These are phyloP conservation scores for Orbilia ellipsospora DNA, from an alignment of 2,329 filamentous ascomycete species.

Conservation along the genomic window DNA sequence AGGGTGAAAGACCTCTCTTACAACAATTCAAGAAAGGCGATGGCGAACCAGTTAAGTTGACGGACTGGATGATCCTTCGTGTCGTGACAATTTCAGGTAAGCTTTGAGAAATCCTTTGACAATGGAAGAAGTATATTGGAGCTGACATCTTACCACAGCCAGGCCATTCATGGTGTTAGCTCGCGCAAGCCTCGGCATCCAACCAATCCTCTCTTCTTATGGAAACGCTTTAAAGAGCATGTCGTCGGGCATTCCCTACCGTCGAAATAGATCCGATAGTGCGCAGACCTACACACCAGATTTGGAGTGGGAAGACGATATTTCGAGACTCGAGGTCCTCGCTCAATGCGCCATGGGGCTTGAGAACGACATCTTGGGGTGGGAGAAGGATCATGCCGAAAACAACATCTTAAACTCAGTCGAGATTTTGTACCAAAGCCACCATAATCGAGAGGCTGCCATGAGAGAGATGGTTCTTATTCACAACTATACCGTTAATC, in stretches of 20 bases:
- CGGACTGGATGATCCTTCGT: constrained; percentile 59
- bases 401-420: constrained; percentile 57
- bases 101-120: too few relatives aligned
- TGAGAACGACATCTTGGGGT: constrained; percentile 59
- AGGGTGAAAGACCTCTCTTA: constrained; percentile 57
- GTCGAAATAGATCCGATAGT: constrained; percentile 47
- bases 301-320: constrained; percentile 53
- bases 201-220: constrained; percentile 52
- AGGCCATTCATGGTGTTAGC: constrained; percentile 59
- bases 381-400: constrained; percentile 58
- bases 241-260: constrained; percentile 2
- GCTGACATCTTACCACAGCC: constrained; percentile 48
- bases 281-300: constrained; percentile 48
- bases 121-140: constrained; percentile 4
- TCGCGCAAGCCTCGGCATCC: constrained; percentile 57
- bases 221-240: constrained; percentile 56
- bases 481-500: constrained; percentile 49
- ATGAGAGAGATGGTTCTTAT: constrained; percentile 53
- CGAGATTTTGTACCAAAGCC: constrained; percentile 55
- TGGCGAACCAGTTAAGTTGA: constrained; percentile 51
- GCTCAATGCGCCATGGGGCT: constrained; percentile 58
- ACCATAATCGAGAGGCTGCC: constrained; percentile 44
- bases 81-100: constrained; percentile 59
- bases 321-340: constrained; percentile 57
- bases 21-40: constrained; percentile 33